Evolutionary conservation across 345 rosid genomes (phyloP).

Genomic region (Clausena lansium): DNA sequence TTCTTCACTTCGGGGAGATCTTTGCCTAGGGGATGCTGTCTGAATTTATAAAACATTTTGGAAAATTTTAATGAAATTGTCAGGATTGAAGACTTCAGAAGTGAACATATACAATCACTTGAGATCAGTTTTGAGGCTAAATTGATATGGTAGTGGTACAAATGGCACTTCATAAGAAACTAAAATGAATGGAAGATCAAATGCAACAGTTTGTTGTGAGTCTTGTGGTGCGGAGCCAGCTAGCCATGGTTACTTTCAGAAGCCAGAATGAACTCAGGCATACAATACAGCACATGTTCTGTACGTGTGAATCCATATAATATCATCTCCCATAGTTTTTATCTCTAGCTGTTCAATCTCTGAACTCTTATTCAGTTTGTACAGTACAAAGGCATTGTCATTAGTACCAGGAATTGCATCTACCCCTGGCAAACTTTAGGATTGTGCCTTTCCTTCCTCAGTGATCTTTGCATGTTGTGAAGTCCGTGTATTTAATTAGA

Average conservation of each 20-base stretch:
- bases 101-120: background rate
- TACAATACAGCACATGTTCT: background rate
- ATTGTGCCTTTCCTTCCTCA: background rate
- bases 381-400: no score
- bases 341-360: no score
- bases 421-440: background rate
- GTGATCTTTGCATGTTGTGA: background rate
- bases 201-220: background rate
- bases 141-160: background rate
- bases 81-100: background rate
- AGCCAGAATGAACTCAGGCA: background rate
- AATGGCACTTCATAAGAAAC: background rate
- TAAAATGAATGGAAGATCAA: background rate
- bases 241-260: background rate
- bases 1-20: no score
- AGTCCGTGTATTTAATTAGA: background rate
- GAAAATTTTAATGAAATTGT: background rate
- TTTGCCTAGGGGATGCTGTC: no score
- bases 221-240: background rate
- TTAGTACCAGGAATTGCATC: no score
- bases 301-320: no score
- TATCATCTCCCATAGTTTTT: no score
- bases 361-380: no score
- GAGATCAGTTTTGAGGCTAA: background rate
- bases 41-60: background rate